Evolutionary conservation across 2,329 filamentous ascomycete genomes (phyloP).

Genomic region (Spiromastix sp.): DNA sequence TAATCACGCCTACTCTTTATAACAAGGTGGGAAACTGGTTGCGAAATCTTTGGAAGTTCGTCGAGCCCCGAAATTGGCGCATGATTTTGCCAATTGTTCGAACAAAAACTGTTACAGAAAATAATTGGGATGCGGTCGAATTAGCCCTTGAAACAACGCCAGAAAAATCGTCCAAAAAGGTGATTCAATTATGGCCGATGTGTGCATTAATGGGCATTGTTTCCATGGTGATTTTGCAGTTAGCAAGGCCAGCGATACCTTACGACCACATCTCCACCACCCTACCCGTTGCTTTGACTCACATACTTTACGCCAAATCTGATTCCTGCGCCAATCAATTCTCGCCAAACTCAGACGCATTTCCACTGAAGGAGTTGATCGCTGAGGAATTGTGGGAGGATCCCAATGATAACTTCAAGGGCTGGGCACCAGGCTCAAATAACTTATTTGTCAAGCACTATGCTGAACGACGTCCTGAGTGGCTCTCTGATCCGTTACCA

Average conservation of each 20-base stretch:
- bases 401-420: constrained; percentile 18
- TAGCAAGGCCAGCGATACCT: constrained; percentile 19
- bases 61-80: constrained; percentile 10
- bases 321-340: constrained; percentile 6
- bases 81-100: constrained; percentile 9
- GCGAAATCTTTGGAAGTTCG: constrained; percentile 12
- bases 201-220: constrained; percentile 6
- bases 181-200: constrained; percentile 14
- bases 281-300: constrained; percentile 19
- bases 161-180: constrained; percentile 5
- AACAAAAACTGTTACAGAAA: neutral
- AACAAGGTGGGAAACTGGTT: constrained; percentile 15
- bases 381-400: constrained; percentile 19
- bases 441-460: constrained; percentile 9
- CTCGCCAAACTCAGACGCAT: constrained; percentile 10
- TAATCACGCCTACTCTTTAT: constrained; percentile 14
- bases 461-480: constrained; percentile 10
- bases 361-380: constrained; percentile 18
- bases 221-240: constrained; percentile 11
- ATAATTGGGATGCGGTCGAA: too few species aligned
- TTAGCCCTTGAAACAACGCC: too few species aligned
- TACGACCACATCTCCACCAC: constrained; percentile 22
- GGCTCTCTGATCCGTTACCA: constrained; percentile 17
- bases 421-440: constrained; percentile 18
- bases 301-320: constrained; percentile 8